These are phyloP conservation scores for Ganoderma sinense DNA, from an alignment of 1,284 basidiomycete genomes.

Conservation along the genomic window DNA sequence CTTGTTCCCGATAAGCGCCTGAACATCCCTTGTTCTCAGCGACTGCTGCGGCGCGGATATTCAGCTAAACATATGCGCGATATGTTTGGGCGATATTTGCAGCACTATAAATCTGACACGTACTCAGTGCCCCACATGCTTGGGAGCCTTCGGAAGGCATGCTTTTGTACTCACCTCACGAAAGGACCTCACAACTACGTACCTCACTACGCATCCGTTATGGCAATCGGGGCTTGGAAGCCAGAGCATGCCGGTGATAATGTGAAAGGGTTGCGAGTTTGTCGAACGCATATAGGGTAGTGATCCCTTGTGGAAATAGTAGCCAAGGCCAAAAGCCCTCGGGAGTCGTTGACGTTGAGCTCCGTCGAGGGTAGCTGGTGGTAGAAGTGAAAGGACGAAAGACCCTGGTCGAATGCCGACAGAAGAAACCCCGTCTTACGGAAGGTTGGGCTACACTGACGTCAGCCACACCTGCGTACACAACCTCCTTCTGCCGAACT, in stretches of 20 bases:
- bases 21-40: background rate
- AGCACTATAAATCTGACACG: background rate
- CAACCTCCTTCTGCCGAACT: background rate
- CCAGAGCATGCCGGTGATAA: too few species aligned
- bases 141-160: background rate
- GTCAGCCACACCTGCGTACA: background rate
- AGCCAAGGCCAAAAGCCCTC: background rate
- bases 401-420: background rate
- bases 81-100: background rate
- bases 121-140: background rate
- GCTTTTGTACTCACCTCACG: background rate
- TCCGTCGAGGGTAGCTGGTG: background rate
- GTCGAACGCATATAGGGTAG: background rate
- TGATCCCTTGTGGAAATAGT: background rate
- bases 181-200: too few species aligned
- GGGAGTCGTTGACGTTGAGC: background rate
- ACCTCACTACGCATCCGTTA: too few species aligned
- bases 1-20: background rate
- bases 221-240: too few species aligned
- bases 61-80: background rate
- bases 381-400: background rate
- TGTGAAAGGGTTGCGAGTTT: too few species aligned
- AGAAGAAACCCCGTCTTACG: background rate
- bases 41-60: background rate
- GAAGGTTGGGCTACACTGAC: background rate